Evolutionary conservation across 257 asterid species (phyloP), one percentile per base, ranked within the genome.

Genomic region (Plantago ovata): DNA sequence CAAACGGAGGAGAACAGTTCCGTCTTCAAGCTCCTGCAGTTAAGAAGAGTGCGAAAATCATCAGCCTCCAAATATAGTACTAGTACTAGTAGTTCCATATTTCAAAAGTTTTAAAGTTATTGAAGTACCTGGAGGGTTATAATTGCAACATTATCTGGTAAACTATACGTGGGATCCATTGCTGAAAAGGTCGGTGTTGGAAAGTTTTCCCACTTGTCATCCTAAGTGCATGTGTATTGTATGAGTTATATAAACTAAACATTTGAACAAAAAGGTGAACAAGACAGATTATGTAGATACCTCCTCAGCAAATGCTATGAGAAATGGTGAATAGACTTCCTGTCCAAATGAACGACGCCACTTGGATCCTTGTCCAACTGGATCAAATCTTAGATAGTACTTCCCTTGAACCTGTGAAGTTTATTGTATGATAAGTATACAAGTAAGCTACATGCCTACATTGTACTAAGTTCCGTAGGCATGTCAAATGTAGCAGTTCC

Each of bases 301-400:
- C 89, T 84, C 89, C 72, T 85, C 91, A 7, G 85, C 43, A 73
- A 93, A 93, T 60, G 98, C 94, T 67, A 89, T 69, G 56, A 92
- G 91, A 56, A 93, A 77, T 0, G 98, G 98, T 5, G 98, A 93
- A 77, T 93, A 89, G 60, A 85, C 84, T 77, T 89, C 94, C 61
- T 93, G 98, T 38, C 95, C 98, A 64, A 76, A 82, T 38, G 95
- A 74, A n/a, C 98, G 79, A 43, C 98, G 95, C 98, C 98, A 93
- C 77, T 79, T 85, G 38, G 97, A 83, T 61, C 95, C 98, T 68
- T 85, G 95, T 45, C 97, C 97, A 10, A 78, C 72, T 40, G 82
- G 85, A 84, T 93, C 94, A 38, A 85, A 62, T 61, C 78, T 79
- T 11, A 89, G 42, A 64, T 84, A 86, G 79, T 80, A 84, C 67